These are phyloP conservation scores for Annulohypoxylon truncatum DNA, from an alignment of 2,329 filamentous ascomycete genomes.

Conservation along the genomic window DNA sequence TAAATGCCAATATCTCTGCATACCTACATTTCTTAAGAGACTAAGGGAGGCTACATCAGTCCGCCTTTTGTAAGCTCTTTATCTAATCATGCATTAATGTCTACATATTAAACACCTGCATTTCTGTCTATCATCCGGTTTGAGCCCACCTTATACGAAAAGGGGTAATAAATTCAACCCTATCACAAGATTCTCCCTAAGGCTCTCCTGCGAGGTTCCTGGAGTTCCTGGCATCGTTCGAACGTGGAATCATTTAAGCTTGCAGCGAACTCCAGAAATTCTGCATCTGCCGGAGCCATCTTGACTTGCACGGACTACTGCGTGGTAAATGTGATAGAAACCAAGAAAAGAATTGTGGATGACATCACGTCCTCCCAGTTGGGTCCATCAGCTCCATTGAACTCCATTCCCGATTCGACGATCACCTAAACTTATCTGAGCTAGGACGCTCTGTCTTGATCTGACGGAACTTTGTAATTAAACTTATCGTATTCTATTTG, in stretches of 20 bases:
- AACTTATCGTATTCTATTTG: conserved; percentile 28
- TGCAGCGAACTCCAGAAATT: conserved; percentile 16
- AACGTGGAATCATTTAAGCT: conserved; percentile 7
- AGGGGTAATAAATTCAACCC: conserved; percentile 17
- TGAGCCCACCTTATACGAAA: conserved; percentile 16
- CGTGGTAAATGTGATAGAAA: conserved; percentile 7
- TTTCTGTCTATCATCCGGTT: neutral
- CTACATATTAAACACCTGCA: conserved; percentile 1
- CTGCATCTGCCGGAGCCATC: conserved; percentile 30
- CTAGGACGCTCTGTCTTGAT: conserved; percentile 28
- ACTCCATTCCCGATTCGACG: conserved; percentile 37
- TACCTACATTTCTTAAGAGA: neutral
- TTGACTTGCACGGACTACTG: conserved; percentile 19
- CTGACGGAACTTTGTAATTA: conserved; percentile 33
- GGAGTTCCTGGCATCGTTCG: neutral
- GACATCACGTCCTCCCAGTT: conserved; percentile 34
- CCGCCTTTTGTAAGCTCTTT: neutral
- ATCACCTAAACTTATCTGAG: conserved; percentile 32
- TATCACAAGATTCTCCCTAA: neutral
- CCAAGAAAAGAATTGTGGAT: conserved; percentile 27
- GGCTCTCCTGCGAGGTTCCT: neutral
- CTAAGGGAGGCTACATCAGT: neutral
- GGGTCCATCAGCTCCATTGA: conserved; percentile 23
- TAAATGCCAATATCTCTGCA: conserved; percentile 14
- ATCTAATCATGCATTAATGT: neutral